Percentiles rank a stretch among this genome's conserved stretches.
These are phyloP conservation scores for Evernia prunastri DNA, from an alignment of 495 filamentous ascomycete species.

Conservation along the genomic window DNA sequence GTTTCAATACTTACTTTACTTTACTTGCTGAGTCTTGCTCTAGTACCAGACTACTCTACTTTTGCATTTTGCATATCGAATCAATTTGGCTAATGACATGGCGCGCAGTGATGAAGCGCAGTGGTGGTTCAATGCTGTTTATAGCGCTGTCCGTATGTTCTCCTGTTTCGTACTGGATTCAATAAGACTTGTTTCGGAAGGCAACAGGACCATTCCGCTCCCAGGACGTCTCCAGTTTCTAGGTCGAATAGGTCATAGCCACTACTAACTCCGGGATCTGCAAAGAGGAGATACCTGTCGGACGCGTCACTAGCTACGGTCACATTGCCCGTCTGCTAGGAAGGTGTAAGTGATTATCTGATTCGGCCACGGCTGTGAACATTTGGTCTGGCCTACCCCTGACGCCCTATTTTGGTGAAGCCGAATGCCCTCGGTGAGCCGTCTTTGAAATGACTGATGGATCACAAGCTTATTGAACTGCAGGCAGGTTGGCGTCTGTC, in stretches of 20 bases:
- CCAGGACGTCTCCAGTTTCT: not conserved
- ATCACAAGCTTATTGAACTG: conserved; percentile 7
- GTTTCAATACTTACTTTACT: not conserved
- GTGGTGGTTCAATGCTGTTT: conserved; percentile 78
- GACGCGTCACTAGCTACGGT: conserved; percentile 81
- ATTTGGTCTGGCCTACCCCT: not conserved
- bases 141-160: conserved; percentile 54
- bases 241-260: not conserved
- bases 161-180: not conserved
- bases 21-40: no score
- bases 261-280: conserved; percentile 7
- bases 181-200: conserved; percentile 27
- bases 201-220: not conserved
- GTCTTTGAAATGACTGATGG: not conserved
- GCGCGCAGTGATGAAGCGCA: conserved; percentile 75
- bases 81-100: conserved; percentile 42
- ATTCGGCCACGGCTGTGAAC: not conserved
- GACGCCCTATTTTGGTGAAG: conserved; percentile 22
- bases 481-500: conserved; percentile 79
- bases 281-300: conserved; percentile 60
- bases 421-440: conserved; percentile 37
- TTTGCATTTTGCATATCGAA: not conserved
- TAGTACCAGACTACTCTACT: no score
- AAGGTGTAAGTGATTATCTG: conserved; percentile 52
- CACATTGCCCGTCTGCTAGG: conserved; percentile 80